Conservation (phyloP, 352 stramenopile species). For the Pilasporangium apinafurcum region DNA sequence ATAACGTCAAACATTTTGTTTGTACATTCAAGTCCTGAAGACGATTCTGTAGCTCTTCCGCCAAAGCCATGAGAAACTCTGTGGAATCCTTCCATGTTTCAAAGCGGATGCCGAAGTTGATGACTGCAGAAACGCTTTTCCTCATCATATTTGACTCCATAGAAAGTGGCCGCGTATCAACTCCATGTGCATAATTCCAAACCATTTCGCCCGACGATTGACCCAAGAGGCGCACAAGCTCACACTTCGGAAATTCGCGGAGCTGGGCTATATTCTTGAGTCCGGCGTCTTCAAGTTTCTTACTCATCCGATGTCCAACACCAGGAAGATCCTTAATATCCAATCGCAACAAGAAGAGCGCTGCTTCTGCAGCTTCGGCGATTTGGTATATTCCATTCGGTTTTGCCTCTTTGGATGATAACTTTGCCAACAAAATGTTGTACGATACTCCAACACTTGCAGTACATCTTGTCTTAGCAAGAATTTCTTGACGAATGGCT, state of each 20-base stretch:
- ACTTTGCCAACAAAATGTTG: conserved; percentile 93
- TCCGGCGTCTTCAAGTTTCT: conserved; percentile 65
- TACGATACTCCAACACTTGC: conserved; percentile 90
- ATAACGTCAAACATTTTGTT: conserved; percentile 64
- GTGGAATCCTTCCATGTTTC: conserved; percentile 67
- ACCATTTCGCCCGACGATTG: conserved; percentile 68
- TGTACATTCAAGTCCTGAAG: conserved; percentile 54
- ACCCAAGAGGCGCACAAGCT: conserved; percentile 58
- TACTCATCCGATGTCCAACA: conserved; percentile 54
- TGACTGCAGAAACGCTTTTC: conserved; percentile 89
- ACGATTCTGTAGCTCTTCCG: conserved; percentile 60
- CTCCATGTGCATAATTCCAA: conserved; percentile 67
- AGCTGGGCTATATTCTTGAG: conserved; percentile 64
- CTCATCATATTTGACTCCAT: conserved; percentile 65
- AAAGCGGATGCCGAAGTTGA: conserved; percentile 91
- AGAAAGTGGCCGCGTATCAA: conserved; percentile 62
- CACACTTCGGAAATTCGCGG: conserved; percentile 30
- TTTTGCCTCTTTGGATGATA: conserved; percentile 92
- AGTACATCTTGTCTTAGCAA: conserved; percentile 80
- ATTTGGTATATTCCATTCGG: conserved; percentile 83
- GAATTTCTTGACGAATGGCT: conserved; percentile 60
- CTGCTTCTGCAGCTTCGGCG: conserved; percentile 24
- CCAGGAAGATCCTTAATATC: conserved; percentile 74
- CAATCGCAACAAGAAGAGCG: conserved; percentile 63
- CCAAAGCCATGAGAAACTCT: conserved; percentile 75